A percentile compares a stretch with the other conserved stretches of the same genome.
Conservation (phyloP, 208 protist species). For the Naegleria fowleri region DNA sequence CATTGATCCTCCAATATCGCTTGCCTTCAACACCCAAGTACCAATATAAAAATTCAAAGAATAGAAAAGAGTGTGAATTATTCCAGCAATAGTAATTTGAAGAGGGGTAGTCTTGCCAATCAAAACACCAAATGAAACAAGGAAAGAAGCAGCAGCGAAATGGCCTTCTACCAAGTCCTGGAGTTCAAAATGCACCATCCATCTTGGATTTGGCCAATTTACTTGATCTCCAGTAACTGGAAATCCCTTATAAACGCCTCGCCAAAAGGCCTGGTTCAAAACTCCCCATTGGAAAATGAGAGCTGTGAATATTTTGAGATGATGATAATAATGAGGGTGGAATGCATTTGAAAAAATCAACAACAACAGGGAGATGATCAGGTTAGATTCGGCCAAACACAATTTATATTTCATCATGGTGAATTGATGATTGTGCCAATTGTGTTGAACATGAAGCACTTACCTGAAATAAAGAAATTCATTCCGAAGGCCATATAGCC, state of each 20-base stretch:
- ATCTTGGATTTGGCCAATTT: neutral
- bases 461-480: slow-evolving; percentile 36
- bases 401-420: too few relatives aligned
- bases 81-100: slow-evolving; percentile 55
- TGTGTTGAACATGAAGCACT: too few relatives aligned
- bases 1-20: slow-evolving; percentile 63
- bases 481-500: slow-evolving; percentile 28
- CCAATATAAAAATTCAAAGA: slow-evolving; percentile 49
- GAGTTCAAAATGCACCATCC: neutral
- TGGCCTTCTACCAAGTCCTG: neutral
- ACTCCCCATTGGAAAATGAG: slow-evolving; percentile 40
- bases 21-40: slow-evolving; percentile 32
- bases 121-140: slow-evolving; percentile 53
- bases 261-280: slow-evolving; percentile 37
- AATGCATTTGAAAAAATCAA: too few relatives aligned
- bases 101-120: slow-evolving; percentile 55
- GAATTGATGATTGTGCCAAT: too few relatives aligned
- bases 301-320: too few relatives aligned
- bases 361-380: too few relatives aligned
- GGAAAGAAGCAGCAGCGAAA: slow-evolving; percentile 4
- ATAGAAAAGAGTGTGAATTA: slow-evolving; percentile 56
- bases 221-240: neutral
- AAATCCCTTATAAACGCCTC: neutral
- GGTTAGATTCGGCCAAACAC: too few relatives aligned
- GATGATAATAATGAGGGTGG: too few relatives aligned